A percentile compares a stretch with the other conserved stretches of the same genome.
phyloP scores from a whole-genome alignment of 352 stramenopile genomes.

The Phytophthora meadii region DNA sequence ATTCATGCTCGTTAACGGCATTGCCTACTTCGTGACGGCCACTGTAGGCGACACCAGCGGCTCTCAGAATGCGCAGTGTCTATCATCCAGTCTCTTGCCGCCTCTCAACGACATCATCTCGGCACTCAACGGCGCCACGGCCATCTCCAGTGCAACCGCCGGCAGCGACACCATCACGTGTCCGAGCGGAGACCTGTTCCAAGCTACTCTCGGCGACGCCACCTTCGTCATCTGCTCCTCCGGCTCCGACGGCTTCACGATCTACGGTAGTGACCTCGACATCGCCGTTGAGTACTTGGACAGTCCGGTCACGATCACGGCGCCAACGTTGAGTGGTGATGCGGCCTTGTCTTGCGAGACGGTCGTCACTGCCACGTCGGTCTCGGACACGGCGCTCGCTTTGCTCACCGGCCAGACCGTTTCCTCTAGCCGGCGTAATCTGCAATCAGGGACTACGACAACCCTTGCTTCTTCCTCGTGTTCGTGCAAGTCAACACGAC shows the following conservation, averaged over 20 bases:
- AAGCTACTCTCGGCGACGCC: conserved; percentile 26
- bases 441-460: conserved; percentile 11
- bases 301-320: conserved; percentile 20
- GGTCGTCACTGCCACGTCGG: conserved; percentile 13
- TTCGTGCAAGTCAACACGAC: conserved; percentile 23
- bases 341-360: conserved; percentile 17
- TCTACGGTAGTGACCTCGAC: conserved; percentile 33
- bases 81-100: conserved; percentile 17
- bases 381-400: conserved; percentile 26
- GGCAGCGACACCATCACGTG: conserved; percentile 26
- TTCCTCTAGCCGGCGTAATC: conserved; percentile 6
- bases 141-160: conserved; percentile 12
- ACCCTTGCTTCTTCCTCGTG: conserved; percentile 30
- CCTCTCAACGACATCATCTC: conserved; percentile 26
- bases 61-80: conserved; percentile 17
- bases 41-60: conserved; percentile 8
- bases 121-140: conserved; percentile 19
- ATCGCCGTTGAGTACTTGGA: conserved; percentile 29
- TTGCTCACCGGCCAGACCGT: conserved; percentile 23
- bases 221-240: conserved; percentile 36
- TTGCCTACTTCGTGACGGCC: conserved; percentile 37
- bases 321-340: conserved; percentile 16
- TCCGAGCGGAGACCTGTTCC: conserved; percentile 30
- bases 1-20: conserved; percentile 35
- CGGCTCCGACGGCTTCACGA: conserved; percentile 13